phyloP scores from a whole-genome alignment of 257 asterid species.

The Ajuga chamaepitys region DNA sequence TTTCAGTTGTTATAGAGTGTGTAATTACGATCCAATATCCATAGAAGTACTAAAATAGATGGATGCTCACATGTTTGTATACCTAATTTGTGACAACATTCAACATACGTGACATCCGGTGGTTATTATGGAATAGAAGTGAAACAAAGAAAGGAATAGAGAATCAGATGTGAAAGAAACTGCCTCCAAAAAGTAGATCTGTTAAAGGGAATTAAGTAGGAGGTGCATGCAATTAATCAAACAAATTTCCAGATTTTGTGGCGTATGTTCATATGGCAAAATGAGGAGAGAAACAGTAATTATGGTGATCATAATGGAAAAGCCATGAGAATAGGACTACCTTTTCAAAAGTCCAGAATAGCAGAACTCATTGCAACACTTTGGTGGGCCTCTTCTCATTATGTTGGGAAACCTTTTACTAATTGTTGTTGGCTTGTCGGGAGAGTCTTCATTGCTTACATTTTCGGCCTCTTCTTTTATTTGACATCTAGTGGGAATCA shows the following conservation, averaged over 20 bases:
- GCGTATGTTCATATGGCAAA: background rate
- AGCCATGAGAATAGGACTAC: constrained; percentile 11
- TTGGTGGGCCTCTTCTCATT: constrained; percentile 55
- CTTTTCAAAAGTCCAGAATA: constrained; percentile 22
- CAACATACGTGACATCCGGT: too few relatives aligned
- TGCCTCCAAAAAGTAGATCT: background rate
- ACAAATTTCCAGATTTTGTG: background rate
- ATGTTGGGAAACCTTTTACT: constrained; percentile 48
- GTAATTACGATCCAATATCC: too few relatives aligned
- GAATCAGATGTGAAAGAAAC: background rate
- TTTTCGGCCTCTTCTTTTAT: constrained; percentile 33
- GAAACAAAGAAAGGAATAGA: background rate
- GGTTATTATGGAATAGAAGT: too few relatives aligned
- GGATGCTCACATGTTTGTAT: too few relatives aligned
- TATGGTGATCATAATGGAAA: constrained; percentile 8
- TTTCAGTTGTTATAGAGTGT: too few relatives aligned
- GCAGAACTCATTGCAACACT: constrained; percentile 19
- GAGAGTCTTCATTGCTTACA: constrained; percentile 32
- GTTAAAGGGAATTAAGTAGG: background rate
- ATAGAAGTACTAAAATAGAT: too few relatives aligned
- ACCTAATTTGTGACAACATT: too few relatives aligned
- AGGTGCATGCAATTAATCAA: background rate
- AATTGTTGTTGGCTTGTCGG: constrained; percentile 64
- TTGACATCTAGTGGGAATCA: constrained; percentile 38
- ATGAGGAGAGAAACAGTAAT: constrained; percentile 3